Evolutionary conservation across 768 basidiomycete genomes (phyloP).

Genomic region (Amanita pallidorosea): DNA sequence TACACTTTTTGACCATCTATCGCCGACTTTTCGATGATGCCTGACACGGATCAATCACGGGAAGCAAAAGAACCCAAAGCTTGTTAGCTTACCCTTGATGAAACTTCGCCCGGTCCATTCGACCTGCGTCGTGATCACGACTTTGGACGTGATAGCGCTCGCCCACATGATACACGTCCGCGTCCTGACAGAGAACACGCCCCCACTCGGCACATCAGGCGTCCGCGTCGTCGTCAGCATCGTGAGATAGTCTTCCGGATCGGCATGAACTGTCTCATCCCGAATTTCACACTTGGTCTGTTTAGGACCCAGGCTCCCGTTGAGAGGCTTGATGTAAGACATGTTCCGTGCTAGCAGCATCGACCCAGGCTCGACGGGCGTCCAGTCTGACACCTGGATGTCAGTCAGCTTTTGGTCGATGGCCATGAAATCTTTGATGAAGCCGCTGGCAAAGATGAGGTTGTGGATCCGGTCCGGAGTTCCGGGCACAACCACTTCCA

Average conservation of each 20-base stretch:
- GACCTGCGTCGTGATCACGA: slow-evolving; percentile 83
- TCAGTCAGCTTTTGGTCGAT: slow-evolving; percentile 84
- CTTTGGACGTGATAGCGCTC: slow-evolving; percentile 58
- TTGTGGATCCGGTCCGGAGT: slow-evolving; percentile 94
- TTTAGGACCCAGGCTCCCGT: slow-evolving; percentile 81
- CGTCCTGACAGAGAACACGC: slow-evolving; percentile 90
- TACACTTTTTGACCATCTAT: slow-evolving; percentile 90
- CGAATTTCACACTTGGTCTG: slow-evolving; percentile 93
- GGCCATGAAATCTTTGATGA: slow-evolving; percentile 89
- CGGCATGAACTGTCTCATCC: slow-evolving; percentile 72
- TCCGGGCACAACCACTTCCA: slow-evolving; percentile 77
- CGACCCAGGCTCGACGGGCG: slow-evolving; percentile 49
- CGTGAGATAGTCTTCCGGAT: slow-evolving; percentile 75
- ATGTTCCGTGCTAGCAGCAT: slow-evolving; percentile 77
- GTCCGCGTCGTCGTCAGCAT: slow-evolving; percentile 86
- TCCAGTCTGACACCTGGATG: slow-evolving; percentile 94
- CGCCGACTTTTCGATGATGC: slow-evolving; percentile 85
- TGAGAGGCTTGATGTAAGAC: slow-evolving; percentile 93
- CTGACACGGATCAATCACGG: slow-evolving; percentile 26
- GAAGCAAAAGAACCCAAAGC: neutral
- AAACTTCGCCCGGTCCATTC: slow-evolving; percentile 97
- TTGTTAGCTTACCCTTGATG: slow-evolving; percentile 60
- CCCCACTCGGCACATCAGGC: slow-evolving; percentile 91
- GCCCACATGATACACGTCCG: slow-evolving; percentile 95
- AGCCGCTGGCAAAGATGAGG: slow-evolving; percentile 91